Base-by-base conservation (phyloP, 176 grass and related monocot genomes). In the Bromus sterilis region DNA sequence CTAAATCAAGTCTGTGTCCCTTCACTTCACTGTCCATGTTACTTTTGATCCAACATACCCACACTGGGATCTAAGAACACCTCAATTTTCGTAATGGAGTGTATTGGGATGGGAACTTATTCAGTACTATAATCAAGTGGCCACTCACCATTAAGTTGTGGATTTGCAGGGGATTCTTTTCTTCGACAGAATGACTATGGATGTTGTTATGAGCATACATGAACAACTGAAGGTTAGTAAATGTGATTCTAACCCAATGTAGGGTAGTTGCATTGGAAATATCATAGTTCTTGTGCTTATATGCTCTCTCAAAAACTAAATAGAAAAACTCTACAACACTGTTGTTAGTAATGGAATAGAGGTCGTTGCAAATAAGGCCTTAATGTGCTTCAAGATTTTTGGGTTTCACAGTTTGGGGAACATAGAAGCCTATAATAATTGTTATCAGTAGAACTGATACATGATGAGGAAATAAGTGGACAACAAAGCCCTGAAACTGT, bases 161-260 rank as follows among this genome's bases (percentile, higher is more conserved):
- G 23, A 82, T 89, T 81, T 87, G 66, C 86, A 97, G 94, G 94
- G 94, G 28, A 63, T 91, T 87, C 88, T 97, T 86, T 97, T 92
- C 83, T 89, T 97, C 85, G 92, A 97, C 88, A 90, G 94, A 85
- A 97, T 97, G 94, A 79, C 83, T 72, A 72, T 73, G 80, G 94
- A 94, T 87, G 86, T 94, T 77, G 83, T 97, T 85, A 90, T 87
- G 79, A 94, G 80, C 36, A 90, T 97, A 70, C 81, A 36, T 32
- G 62, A 85, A 60, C 57, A 88, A 57, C 81, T 97, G 79, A 89
- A 94, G 94, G 94, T 97, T 79, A 81, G 80, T 77, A 72, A 56
- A 48, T 66, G 5, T 78, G 10, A 7, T 74, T 82, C 2, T 4
- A 82, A 21, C 40, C 30, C 35, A 62, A 42, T 12, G 40, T 53